Base-by-base conservation (phyloP, 805 yeast genomes). In the Yarrowia yakushimensis region DNA sequence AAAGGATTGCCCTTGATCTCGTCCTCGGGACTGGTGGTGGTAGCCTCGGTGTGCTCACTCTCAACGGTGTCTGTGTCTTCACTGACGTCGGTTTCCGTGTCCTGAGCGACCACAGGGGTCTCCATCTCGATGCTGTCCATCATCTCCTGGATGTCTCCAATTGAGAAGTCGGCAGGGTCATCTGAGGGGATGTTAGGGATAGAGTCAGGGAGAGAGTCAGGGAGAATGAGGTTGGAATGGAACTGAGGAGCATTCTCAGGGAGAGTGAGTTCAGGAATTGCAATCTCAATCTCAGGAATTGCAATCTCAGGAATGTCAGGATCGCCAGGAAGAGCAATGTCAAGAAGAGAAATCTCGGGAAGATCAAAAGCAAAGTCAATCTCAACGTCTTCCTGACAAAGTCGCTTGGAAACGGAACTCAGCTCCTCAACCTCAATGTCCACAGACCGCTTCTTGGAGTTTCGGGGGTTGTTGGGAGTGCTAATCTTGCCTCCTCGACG, bases 401-500 rank as follows among this genome's bases (percentile, higher is more conserved):
- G n/a, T n/a, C n/a, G n/a, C n/a, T n/a, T n/a, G n/a, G n/a, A n/a
- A 27, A 17, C 23, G 5, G 20, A 25, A 11, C 30, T 41, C 17
- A 20, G 18, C 27, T 4, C 15, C 12, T 23, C 45, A 41, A 23
- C 45, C n/a, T 45, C 52, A 13, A 18, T 12, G 7, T 6, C n/a
- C 20, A 18, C 12, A 2, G 34, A 13, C 3, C 45, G 60, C 34
- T 52, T 34, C 25, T 27, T 34, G 31, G 60, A 52, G 45, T 52
- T 52, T 12, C 60, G n/a, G 13, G 25, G 42, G 18, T 52, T 52
- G 45, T 34, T 37, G n/a, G 60, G 60, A 5, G 60, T 52, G 13
- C 11, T 9, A 12, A 52, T 52, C 45, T 52, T 52, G 18, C 60
- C 60, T 36, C 60, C 60, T 9, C 60, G 60, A 5, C 60, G 45